Evolutionary conservation across 768 basidiomycete species (phyloP), one percentile per base, ranked within the genome.

Genomic region (Suillus bovinus): DNA sequence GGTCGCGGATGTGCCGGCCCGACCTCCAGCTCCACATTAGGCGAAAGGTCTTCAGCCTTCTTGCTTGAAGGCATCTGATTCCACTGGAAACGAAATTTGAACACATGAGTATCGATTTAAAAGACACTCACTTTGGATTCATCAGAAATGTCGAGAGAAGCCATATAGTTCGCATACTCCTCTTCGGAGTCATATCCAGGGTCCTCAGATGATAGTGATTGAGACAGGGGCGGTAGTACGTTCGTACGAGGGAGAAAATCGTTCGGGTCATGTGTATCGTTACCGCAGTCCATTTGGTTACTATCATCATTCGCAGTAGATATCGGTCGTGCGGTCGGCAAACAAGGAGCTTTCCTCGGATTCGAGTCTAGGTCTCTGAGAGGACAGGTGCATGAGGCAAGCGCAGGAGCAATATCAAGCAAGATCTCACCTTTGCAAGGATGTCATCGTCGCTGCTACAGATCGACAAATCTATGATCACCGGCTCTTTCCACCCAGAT

Each of bases 1-100:
- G 31, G 50, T 0, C 13, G 61, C 49, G 60, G 60, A 55, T 61
- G 64, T 33, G 55, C 29, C 14, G 41, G 22, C 31, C 46, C 36
- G 7, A 17, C 55, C 33, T 63, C 60, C 2, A 36, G 47, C 2
- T 66, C 58, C 36, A 63, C 52, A 44, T 56, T 57, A 7, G 69
- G 68, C 0, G 71, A 71, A 61, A 73, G 60, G 41, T 75, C 70
- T 63, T 76, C 74, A n/a, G 73, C 74, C 59, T 67, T 74, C 34
- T 74, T 74, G 39, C 68, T 63, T 39, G 63, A 63, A 0, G 74
- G 71, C 17, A 66, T 36, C 27, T 70, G 66, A 22, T 62, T 57
- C 73, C 73, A 74, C 73, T 74, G 58, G 24, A 5, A 54, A 47
- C 22, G 39, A 59, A 49, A 56, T 16, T n/a, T 1, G 31, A 22